A percentile compares a stretch with the other conserved stretches of the same genome.
phyloP scores from a whole-genome alignment of 768 basidiomycete species.

The Megacollybia marginata region DNA sequence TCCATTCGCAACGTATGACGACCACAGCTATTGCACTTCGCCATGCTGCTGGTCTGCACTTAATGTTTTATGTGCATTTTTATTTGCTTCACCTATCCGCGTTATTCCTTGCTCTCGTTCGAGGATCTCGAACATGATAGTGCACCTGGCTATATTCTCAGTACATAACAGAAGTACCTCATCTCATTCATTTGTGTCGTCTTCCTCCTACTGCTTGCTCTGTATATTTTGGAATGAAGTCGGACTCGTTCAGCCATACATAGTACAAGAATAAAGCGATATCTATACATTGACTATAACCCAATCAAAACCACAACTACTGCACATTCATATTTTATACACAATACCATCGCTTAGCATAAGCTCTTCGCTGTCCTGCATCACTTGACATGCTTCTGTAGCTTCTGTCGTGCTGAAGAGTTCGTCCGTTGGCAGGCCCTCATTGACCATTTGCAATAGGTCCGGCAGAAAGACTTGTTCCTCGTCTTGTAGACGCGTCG shows the following conservation, averaged over 20 bases:
- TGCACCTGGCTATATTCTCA: neutral
- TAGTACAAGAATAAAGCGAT: too few relatives aligned
- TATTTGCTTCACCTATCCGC: conserved; percentile 37
- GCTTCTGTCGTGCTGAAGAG: conserved; percentile 84
- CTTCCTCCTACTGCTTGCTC: neutral
- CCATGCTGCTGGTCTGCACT: conserved; percentile 25
- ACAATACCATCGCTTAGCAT: conserved; percentile 85
- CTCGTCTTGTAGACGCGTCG: conserved; percentile 60
- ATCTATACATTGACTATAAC: too few relatives aligned
- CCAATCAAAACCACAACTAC: neutral
- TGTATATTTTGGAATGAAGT: neutral
- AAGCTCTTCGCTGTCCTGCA: conserved; percentile 76
- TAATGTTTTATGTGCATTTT: conserved; percentile 33
- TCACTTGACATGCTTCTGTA: conserved; percentile 57
- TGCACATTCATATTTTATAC: conserved; percentile 61
- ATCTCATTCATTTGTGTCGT: neutral
- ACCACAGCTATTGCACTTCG: conserved; percentile 19
- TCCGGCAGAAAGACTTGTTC: conserved; percentile 69
- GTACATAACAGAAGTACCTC: neutral
- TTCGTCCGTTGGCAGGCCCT: conserved; percentile 56
- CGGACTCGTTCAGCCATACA: too few relatives aligned
- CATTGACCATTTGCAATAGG: conserved; percentile 70
- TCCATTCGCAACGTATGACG: neutral
- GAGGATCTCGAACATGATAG: neutral
- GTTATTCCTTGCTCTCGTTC: conserved; percentile 26